Conservation (phyloP, 768 basidiomycete species). For the Stropharia rugosoannulata region DNA sequence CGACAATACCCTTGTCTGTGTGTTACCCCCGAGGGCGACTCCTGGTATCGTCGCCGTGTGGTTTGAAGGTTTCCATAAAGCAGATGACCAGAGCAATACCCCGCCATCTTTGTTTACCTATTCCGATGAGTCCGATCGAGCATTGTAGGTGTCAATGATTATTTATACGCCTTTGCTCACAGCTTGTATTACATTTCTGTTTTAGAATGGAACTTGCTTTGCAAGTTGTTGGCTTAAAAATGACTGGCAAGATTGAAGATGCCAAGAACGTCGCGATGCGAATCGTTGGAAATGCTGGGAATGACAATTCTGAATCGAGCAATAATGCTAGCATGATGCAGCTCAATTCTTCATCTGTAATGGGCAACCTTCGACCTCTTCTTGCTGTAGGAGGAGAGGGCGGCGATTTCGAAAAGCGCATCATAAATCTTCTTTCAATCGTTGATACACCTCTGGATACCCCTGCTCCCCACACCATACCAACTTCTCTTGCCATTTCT, state of each 20-base stretch:
- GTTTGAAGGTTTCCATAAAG: conserved; percentile 75
- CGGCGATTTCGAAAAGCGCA: conserved; percentile 69
- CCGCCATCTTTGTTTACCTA: conserved; percentile 81
- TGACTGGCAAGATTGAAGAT: conserved; percentile 94
- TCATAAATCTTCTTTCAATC: conserved; percentile 79
- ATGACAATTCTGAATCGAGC: conserved; percentile 44
- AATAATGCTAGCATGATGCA: conserved; percentile 52
- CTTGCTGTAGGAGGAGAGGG: conserved; percentile 55
- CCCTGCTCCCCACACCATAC: conserved; percentile 37
- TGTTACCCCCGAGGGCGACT: conserved; percentile 77
- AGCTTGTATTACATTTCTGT: conserved; percentile 11
- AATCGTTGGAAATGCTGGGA: conserved; percentile 77
- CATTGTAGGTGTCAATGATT: conserved; percentile 58
- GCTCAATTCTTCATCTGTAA: conserved; percentile 40
- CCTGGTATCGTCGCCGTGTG: conserved; percentile 90
- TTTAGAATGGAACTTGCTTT: conserved; percentile 91
- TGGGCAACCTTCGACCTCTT: conserved; percentile 55
- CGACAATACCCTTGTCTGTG: conserved; percentile 89
- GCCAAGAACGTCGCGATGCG: conserved; percentile 92
- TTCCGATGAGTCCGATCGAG: conserved; percentile 85
- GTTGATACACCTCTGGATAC: conserved; percentile 63
- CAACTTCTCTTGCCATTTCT: conserved; percentile 61
- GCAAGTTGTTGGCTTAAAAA: conserved; percentile 93
- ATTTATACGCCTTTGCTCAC: conserved; percentile 1
- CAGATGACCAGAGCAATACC: conserved; percentile 47